Percentiles rank a stretch among this genome's conserved stretches.
Conservation (phyloP, 2,329 filamentous ascomycete genomes). For the Phyllosticta citrichinensis region DNA sequence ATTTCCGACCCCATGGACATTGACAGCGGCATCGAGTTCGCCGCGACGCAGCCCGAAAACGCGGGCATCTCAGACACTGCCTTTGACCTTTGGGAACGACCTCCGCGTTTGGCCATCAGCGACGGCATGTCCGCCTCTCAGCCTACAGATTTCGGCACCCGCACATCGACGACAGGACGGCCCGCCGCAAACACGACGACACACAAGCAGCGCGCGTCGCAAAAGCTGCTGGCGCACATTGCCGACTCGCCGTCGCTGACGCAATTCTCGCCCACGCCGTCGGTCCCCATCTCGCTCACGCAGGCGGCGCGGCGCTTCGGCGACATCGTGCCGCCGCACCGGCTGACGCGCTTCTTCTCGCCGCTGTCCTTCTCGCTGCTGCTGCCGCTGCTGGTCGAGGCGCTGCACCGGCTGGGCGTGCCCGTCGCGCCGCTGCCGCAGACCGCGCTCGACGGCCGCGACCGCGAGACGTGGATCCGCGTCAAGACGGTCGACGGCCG, state of each 20-base stretch:
- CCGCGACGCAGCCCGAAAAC: constrained; percentile 79
- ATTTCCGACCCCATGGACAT: constrained; percentile 56
- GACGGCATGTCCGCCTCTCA: constrained; percentile 39
- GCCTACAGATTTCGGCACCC: constrained; percentile 37
- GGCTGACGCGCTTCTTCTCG: constrained; percentile 87
- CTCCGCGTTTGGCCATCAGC: constrained; percentile 43
- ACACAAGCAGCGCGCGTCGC: constrained; percentile 9
- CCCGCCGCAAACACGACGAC: constrained; percentile 17
- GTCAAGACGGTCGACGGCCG: constrained; percentile 66
- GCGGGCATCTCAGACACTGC: constrained; percentile 57
- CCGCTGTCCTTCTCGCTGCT: constrained; percentile 65
- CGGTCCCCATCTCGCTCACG: constrained; percentile 73
- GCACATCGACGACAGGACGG: constrained; percentile 17
- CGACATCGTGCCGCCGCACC: constrained; percentile 81
- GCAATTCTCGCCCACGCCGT: constrained; percentile 73
- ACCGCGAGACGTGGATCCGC: constrained; percentile 53
- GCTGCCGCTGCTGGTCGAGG: constrained; percentile 68
- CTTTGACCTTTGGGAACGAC: constrained; percentile 76
- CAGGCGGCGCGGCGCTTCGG: constrained; percentile 81
- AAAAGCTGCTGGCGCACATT: constrained; percentile 48
- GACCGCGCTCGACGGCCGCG: constrained; percentile 24
- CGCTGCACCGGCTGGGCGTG: constrained; percentile 76
- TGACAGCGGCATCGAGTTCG: constrained; percentile 49
- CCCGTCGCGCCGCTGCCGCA: constrained; percentile 46
- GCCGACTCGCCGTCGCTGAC: constrained; percentile 74